phyloP scores from a whole-genome alignment of 805 yeast genomes.

The Ogataea paraovalis region DNA sequence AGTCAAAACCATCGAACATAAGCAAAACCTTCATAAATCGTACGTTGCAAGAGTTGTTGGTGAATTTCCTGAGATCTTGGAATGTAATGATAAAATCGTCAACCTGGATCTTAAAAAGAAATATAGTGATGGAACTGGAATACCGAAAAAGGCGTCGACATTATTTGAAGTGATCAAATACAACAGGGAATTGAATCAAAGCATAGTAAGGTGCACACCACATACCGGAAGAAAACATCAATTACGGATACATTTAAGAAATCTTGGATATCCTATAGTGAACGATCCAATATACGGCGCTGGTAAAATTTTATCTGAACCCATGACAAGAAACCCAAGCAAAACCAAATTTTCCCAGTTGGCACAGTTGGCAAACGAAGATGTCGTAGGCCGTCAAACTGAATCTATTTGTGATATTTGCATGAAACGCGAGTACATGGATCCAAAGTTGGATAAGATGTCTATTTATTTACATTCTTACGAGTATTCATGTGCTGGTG shows the following conservation, averaged over 20 bases:
- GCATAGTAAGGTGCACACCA: conserved; percentile 43
- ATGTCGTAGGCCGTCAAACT: conserved; percentile 14
- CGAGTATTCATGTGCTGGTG: conserved; percentile 29
- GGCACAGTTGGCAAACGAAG: conserved; percentile 9
- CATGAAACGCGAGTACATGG: conserved; percentile 19
- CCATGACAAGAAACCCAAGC: conserved; percentile 3
- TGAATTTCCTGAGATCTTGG: conserved; percentile 34
- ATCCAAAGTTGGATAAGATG: conserved; percentile 28
- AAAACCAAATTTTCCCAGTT: conserved; percentile 12
- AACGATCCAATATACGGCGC: conserved; percentile 30
- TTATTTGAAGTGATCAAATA: conserved; percentile 24
- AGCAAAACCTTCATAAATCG: conserved; percentile 25
- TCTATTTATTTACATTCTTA: conserved; percentile 44
- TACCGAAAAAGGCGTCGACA: conserved; percentile 14
- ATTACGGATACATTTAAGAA: conserved; percentile 49
- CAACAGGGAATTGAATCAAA: conserved; percentile 25
- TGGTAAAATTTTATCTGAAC: conserved; percentile 7
- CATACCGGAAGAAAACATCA: conserved; percentile 52
- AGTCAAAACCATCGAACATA: neutral
- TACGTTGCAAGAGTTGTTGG: conserved; percentile 41
- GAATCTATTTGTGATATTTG: conserved; percentile 35
- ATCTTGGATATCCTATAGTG: conserved; percentile 35
- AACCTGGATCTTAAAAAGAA: conserved; percentile 23
- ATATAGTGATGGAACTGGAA: conserved; percentile 17
- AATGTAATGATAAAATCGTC: conserved; percentile 34